Base-by-base conservation (phyloP, 2,329 filamentous ascomycete species). In the Lomentospora prolificans region DNA sequence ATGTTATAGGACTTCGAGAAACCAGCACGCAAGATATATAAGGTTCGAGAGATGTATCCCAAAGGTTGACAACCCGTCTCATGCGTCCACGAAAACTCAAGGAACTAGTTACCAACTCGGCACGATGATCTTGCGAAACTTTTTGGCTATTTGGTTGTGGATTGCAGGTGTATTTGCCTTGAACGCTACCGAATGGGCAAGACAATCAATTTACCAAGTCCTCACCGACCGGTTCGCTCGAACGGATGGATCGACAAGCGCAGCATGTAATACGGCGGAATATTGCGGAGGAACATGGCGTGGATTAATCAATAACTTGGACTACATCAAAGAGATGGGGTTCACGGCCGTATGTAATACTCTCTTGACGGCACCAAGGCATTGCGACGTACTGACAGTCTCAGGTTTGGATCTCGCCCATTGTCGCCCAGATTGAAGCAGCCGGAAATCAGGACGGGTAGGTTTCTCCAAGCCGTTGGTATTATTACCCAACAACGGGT, bases 241-340 rank as follows among this genome's bases (percentile, higher is more conserved):
- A 4, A 66, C 66, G 3, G 66, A 71, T 53, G 69, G 67, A 10
- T 70, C 71, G 28, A 69, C 70, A 2, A 61, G 64, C 3, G 52
- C 61, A 4, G 70, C 68, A 51, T 62, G 67, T 51, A 58, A 61
- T 31, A 59, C 57, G 30, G 60, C 57, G 41, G 60, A 62, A 27
- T 80, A 78, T 63, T 80, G 77, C 57, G 76, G 76, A 39, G 77
- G 77, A 22, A 75, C 73, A 17, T 80, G 70, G 66, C 61, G 67
- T 53, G 78, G 78, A 12, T 68, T 80, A 41, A 73, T 72, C 17
- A 70, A 74, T 57, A 66, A 73, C 30, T 65, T 79, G 41, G 75
- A 78, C 62, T 79, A 79, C 59, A 77, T 79, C 59, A 71, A 78
- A 59, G 65, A 67, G 50, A 71, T 75, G 66, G 73, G 72, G 2